Evolutionary conservation across 768 basidiomycete species (phyloP).

Genomic region (Leucosporidium scottii): DNA sequence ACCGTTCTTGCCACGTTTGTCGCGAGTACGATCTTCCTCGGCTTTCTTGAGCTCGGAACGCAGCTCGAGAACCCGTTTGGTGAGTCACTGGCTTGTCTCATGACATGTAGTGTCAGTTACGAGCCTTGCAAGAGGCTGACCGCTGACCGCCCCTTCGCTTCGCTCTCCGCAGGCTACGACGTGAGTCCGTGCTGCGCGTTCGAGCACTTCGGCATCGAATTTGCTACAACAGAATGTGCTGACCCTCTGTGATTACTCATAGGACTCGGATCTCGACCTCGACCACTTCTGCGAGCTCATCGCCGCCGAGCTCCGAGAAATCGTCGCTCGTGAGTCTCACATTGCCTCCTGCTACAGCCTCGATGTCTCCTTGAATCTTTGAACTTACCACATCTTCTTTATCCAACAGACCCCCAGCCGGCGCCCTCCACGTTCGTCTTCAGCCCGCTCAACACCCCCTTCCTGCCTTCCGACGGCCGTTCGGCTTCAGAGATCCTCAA

Average conservation of each 20-base stretch:
- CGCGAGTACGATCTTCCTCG: slow-evolving; percentile 36
- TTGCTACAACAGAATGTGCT: too few relatives aligned
- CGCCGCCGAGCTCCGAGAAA: slow-evolving; percentile 62
- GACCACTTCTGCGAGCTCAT: slow-evolving; percentile 63
- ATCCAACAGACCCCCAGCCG: slow-evolving; percentile 49
- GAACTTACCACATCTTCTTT: too few relatives aligned
- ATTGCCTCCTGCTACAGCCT: too few relatives aligned
- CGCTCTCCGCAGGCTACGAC: too few relatives aligned
- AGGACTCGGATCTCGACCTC: slow-evolving; percentile 42
- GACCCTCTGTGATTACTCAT: neutral
- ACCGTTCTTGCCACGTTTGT: slow-evolving; percentile 38
- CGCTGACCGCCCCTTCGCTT: too few relatives aligned
- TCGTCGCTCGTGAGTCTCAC: slow-evolving; percentile 47
- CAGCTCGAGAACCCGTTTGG: slow-evolving; percentile 42
- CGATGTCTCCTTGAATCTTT: too few relatives aligned
- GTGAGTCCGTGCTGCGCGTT: neutral
- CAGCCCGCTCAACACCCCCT: slow-evolving; percentile 59
- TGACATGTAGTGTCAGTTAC: too few relatives aligned
- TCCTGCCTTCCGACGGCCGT: slow-evolving; percentile 59
- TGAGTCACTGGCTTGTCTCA: too few relatives aligned
- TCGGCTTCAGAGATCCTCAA: slow-evolving; percentile 41
- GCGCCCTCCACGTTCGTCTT: slow-evolving; percentile 54
- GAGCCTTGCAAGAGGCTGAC: too few relatives aligned
- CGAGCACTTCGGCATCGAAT: neutral
- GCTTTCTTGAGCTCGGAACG: slow-evolving; percentile 42